Conservation (phyloP, 192 early-diverging fungal genomes). For the Phycomyces blakesleeanus region DNA sequence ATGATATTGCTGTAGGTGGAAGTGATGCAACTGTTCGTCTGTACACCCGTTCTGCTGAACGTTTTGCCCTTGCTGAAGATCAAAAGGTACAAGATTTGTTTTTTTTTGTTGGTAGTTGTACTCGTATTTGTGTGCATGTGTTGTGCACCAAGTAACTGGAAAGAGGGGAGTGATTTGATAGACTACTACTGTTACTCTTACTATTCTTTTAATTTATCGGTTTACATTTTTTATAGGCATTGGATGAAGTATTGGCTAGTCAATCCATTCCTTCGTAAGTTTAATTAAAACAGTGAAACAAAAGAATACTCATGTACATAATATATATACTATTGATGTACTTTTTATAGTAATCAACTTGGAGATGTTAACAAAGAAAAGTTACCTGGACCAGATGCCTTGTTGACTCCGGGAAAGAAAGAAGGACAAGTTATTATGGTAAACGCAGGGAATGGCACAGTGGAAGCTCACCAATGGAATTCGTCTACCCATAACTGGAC, state of each 20-base stretch:
- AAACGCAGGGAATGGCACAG: slow-evolving; percentile 52
- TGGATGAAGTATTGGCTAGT: slow-evolving; percentile 51
- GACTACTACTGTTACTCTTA: too few species aligned
- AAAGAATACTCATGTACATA: too few species aligned
- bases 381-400: slow-evolving; percentile 72
- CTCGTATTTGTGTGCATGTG: too few species aligned
- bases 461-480: slow-evolving; percentile 91
- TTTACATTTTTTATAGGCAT: slow-evolving; percentile 30
- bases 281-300: not conserved
- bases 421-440: slow-evolving; percentile 93
- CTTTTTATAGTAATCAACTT: slow-evolving; percentile 61
- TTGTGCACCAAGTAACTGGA: not conserved
- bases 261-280: slow-evolving; percentile 60
- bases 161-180: too few species aligned
- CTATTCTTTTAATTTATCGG: too few species aligned
- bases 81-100: slow-evolving; percentile 8
- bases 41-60: slow-evolving; percentile 65
- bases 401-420: slow-evolving; percentile 65
- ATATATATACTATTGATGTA: not conserved
- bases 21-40: slow-evolving; percentile 81
- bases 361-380: slow-evolving; percentile 80
- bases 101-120: too few species aligned
- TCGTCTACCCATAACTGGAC: slow-evolving; percentile 58
- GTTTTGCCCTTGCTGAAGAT: slow-evolving; percentile 51
- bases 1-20: slow-evolving; percentile 78